phyloP scores from a whole-genome alignment of 495 filamentous ascomycete genomes.

The Tuber aestivum region DNA sequence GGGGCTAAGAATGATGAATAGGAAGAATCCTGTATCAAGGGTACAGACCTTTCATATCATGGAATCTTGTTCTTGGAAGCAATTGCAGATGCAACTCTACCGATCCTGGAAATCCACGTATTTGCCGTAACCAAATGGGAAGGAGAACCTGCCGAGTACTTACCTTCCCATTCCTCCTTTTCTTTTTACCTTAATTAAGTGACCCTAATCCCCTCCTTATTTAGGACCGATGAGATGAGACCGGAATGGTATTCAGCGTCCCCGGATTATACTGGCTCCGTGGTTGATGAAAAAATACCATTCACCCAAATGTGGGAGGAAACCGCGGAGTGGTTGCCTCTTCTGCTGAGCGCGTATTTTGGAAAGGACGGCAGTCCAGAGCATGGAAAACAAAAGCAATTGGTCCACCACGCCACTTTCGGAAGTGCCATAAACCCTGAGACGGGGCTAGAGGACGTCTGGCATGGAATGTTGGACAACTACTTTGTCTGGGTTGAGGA shows the following conservation, averaged over 20 bases:
- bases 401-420: slow-evolving; percentile 37
- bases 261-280: slow-evolving; percentile 7
- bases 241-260: slow-evolving; percentile 33
- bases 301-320: slow-evolving; percentile 40
- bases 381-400: slow-evolving; percentile 10
- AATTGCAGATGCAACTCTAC: slow-evolving; percentile 26
- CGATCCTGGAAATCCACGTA: slow-evolving; percentile 38
- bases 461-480: slow-evolving; percentile 38
- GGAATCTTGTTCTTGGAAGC: slow-evolving; percentile 39
- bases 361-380: slow-evolving; percentile 7
- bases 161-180: background rate
- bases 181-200: background rate
- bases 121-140: slow-evolving; percentile 32
- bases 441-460: slow-evolving; percentile 34
- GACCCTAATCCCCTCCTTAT: background rate
- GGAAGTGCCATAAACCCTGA: slow-evolving; percentile 28
- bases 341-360: slow-evolving; percentile 27
- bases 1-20: slow-evolving; percentile 5
- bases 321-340: slow-evolving; percentile 30
- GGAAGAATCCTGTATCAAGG: slow-evolving; percentile 38
- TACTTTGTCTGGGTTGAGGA: slow-evolving; percentile 30
- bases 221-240: slow-evolving; percentile 41
- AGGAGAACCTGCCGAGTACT: slow-evolving; percentile 32
- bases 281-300: slow-evolving; percentile 25
- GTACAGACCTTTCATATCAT: slow-evolving; percentile 29